phyloP scores from a whole-genome alignment of 495 filamentous ascomycete genomes.

The Sordaria brevicollis region DNA sequence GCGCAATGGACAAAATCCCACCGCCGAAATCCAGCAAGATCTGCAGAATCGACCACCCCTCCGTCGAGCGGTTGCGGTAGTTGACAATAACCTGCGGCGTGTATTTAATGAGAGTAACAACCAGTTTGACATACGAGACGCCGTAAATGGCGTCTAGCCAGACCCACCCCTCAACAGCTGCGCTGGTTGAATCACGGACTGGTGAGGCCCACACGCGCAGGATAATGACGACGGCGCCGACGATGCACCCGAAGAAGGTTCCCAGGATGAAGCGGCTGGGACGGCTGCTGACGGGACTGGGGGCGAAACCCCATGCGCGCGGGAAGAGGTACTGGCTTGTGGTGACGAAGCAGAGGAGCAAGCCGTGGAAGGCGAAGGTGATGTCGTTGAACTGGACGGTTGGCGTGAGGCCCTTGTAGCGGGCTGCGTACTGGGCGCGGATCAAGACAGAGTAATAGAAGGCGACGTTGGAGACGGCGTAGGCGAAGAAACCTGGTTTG shows the following conservation, averaged over 20 bases:
- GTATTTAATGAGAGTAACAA: slow-evolving; percentile 85
- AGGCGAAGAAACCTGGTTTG: slow-evolving; percentile 59
- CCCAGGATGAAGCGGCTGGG: slow-evolving; percentile 57
- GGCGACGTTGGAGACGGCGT: slow-evolving; percentile 52
- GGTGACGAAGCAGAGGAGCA: slow-evolving; percentile 53
- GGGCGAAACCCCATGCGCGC: slow-evolving; percentile 63
- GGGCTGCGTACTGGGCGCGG: slow-evolving; percentile 70
- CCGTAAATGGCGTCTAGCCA: slow-evolving; percentile 55
- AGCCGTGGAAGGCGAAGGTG: slow-evolving; percentile 69
- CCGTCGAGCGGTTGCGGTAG: slow-evolving; percentile 69
- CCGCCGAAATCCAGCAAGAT: slow-evolving; percentile 80
- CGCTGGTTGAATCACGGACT: slow-evolving; percentile 25
- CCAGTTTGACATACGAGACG: slow-evolving; percentile 77
- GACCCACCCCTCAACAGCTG: slow-evolving; percentile 21
- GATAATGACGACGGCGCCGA: slow-evolving; percentile 45
- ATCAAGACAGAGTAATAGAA: slow-evolving; percentile 75
- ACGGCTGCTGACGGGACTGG: slow-evolving; percentile 31
- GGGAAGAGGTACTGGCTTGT: slow-evolving; percentile 67
- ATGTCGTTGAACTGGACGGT: slow-evolving; percentile 88
- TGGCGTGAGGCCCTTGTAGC: slow-evolving; percentile 60
- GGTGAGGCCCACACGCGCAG: slow-evolving; percentile 47
- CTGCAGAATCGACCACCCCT: slow-evolving; percentile 77
- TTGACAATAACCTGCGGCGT: slow-evolving; percentile 78
- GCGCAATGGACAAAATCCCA: slow-evolving; percentile 69
- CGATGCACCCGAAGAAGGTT: slow-evolving; percentile 54